A percentile compares a stretch with the other conserved stretches of the same genome.
Conservation (phyloP, 768 basidiomycete genomes). For the Podaxis sp. region DNA sequence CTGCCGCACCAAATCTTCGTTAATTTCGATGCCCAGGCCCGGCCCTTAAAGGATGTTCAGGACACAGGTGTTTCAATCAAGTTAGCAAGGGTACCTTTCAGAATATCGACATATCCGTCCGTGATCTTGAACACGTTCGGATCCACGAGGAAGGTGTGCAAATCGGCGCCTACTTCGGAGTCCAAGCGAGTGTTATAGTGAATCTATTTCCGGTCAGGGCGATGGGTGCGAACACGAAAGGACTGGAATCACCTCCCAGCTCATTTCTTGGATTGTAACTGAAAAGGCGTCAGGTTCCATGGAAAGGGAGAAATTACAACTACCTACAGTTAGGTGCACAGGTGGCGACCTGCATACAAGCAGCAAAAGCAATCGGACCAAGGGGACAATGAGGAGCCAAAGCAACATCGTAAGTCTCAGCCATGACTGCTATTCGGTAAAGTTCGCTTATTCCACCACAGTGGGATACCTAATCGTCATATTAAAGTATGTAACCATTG, state of each 20-base stretch:
- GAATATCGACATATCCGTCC: conserved; percentile 48
- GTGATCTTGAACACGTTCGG: conserved; percentile 52
- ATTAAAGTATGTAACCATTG: not conserved
- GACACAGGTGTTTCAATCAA: not conserved
- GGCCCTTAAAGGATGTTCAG: conserved; percentile 33
- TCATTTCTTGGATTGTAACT: conserved; percentile 70
- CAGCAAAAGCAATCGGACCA: conserved; percentile 71
- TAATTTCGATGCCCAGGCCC: conserved; percentile 62
- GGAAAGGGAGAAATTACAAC: not conserved
- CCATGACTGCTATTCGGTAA: conserved; percentile 55
- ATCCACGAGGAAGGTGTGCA: conserved; percentile 58
- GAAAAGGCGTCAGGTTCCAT: conserved; percentile 6
- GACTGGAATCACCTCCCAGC: conserved; percentile 44
- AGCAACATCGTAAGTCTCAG: conserved; percentile 71
- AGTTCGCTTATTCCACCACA: conserved; percentile 63
- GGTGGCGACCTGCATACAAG: conserved; percentile 64
- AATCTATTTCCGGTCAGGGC: conserved; percentile 38
- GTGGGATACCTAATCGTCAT: conserved; percentile 45
- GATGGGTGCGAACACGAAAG: not conserved
- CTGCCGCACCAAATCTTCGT: conserved; percentile 52
- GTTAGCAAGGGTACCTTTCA: conserved; percentile 26
- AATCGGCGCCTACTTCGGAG: conserved; percentile 42
- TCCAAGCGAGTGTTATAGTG: conserved; percentile 53
- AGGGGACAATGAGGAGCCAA: conserved; percentile 73
- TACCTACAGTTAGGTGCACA: conserved; percentile 58